phyloP scores from a whole-genome alignment of 2,329 filamentous ascomycete genomes.

The Cercospora janseana region DNA sequence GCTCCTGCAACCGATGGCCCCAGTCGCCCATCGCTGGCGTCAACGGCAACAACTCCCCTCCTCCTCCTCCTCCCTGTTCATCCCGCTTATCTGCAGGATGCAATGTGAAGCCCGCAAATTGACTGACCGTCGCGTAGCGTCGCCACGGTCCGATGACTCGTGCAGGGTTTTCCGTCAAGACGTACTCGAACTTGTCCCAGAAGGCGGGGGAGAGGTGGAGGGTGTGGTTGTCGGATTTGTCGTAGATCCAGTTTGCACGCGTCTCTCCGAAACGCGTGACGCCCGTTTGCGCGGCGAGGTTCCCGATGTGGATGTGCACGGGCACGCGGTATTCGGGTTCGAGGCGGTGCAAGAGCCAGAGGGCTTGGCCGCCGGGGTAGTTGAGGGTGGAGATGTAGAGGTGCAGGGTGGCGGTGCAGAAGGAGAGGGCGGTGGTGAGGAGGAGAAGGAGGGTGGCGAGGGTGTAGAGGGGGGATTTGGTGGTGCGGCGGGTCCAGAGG shows the following conservation, averaged over 20 bases:
- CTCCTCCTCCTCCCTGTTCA: too few species aligned
- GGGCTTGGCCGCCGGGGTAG: constrained; percentile 85
- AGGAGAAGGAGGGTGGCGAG: constrained; percentile 57
- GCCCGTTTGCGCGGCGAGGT: constrained; percentile 62
- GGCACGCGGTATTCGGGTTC: constrained; percentile 18
- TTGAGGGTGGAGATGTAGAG: constrained; percentile 82
- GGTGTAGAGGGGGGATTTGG: constrained; percentile 59
- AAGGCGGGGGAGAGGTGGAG: constrained; percentile 52
- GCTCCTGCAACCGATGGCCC: constrained; percentile 16
- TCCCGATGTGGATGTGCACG: constrained; percentile 54
- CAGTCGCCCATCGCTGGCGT: constrained; percentile 17
- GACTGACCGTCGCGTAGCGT: constrained; percentile 50
- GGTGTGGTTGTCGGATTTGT: constrained; percentile 56
- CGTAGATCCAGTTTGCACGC: constrained; percentile 53
- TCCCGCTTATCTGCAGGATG: too few species aligned
- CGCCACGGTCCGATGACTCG: constrained; percentile 54
- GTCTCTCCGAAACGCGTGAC: constrained; percentile 59
- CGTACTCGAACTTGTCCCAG: constrained; percentile 60
- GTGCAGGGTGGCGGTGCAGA: constrained; percentile 62
- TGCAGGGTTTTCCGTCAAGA: constrained; percentile 53
- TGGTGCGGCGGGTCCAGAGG: constrained; percentile 59
- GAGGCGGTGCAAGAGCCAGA: constrained; percentile 48
- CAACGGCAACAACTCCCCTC: constrained; percentile 26
- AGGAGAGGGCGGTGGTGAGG: constrained; percentile 59
- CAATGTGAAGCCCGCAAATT: constrained; percentile 52